These are phyloP conservation scores for Periconia sp. DNA, from an alignment of 2,329 filamentous ascomycete species.

Conservation along the genomic window DNA sequence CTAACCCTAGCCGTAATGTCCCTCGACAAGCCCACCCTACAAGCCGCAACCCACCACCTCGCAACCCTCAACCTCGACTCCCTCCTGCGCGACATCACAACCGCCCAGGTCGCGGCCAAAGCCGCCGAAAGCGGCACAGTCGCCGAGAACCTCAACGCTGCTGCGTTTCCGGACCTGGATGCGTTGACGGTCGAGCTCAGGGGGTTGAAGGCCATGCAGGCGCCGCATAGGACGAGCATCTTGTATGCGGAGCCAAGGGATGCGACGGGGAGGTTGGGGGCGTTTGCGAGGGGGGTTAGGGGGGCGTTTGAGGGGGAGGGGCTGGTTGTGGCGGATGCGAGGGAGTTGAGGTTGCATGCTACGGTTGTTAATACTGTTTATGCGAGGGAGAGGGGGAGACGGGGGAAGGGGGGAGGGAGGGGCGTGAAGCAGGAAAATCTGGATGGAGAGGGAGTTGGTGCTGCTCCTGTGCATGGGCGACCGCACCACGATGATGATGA, in stretches of 20 bases:
- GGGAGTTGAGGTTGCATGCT: constrained; percentile 78
- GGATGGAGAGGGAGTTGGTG: background rate
- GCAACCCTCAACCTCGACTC: constrained; percentile 51
- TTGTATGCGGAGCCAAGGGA: constrained; percentile 70
- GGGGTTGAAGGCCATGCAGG: constrained; percentile 67
- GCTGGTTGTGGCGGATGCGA: constrained; percentile 63
- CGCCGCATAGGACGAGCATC: constrained; percentile 62
- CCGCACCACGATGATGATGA: too few species aligned
- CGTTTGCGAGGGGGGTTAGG: constrained; percentile 65
- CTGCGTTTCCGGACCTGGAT: constrained; percentile 30
- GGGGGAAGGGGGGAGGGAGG: constrained; percentile 29
- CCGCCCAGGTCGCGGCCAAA: constrained; percentile 15
- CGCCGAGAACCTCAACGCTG: constrained; percentile 34
- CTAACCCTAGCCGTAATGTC: constrained; percentile 88
- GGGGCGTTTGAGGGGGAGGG: constrained; percentile 61
- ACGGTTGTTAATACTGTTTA: constrained; percentile 89
- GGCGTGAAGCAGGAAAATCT: constrained; percentile 4
- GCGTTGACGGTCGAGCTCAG: constrained; percentile 52
- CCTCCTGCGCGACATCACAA: constrained; percentile 26
- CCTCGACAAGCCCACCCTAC: constrained; percentile 60
- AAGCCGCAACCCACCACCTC: constrained; percentile 51
- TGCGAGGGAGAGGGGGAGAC: constrained; percentile 53
- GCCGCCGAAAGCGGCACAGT: constrained; percentile 25
- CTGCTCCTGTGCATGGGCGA: background rate
- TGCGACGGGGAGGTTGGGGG: constrained; percentile 55